Conservation (phyloP, 1,284 basidiomycete species). For the Fomitiporia mediterranea region DNA sequence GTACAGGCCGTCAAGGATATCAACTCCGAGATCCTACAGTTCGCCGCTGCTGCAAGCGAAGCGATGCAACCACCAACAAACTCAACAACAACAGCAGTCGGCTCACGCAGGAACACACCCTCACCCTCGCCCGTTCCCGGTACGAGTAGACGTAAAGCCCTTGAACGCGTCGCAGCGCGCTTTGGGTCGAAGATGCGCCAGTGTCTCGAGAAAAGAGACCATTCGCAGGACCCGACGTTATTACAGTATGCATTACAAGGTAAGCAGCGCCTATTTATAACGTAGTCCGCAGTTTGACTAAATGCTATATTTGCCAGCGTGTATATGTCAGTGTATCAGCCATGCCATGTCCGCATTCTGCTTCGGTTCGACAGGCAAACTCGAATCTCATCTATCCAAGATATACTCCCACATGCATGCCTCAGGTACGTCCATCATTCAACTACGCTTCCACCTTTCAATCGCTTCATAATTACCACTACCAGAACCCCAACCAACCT, state of each 20-base stretch:
- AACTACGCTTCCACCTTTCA: slow-evolving; percentile 3
- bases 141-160: slow-evolving; percentile 37
- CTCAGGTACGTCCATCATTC: slow-evolving; percentile 41
- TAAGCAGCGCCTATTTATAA: neutral
- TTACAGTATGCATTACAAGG: slow-evolving; percentile 66
- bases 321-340: slow-evolving; percentile 57
- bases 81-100: neutral
- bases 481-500: slow-evolving; percentile 67
- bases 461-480: slow-evolving; percentile 15
- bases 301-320: slow-evolving; percentile 33
- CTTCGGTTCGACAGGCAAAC: slow-evolving; percentile 64
- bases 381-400: slow-evolving; percentile 59
- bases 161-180: slow-evolving; percentile 53
- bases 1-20: slow-evolving; percentile 74
- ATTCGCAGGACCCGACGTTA: slow-evolving; percentile 67
- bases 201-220: slow-evolving; percentile 55
- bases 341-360: slow-evolving; percentile 65
- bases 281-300: neutral
- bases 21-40: slow-evolving; percentile 72
- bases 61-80: slow-evolving; percentile 35
- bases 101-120: neutral
- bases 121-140: slow-evolving; percentile 1
- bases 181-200: slow-evolving; percentile 54
- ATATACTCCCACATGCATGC: slow-evolving; percentile 61
- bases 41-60: slow-evolving; percentile 67